Evolutionary conservation across 805 yeast genomes (phyloP).

Genomic region (Sugiyamaella chiloensis): DNA sequence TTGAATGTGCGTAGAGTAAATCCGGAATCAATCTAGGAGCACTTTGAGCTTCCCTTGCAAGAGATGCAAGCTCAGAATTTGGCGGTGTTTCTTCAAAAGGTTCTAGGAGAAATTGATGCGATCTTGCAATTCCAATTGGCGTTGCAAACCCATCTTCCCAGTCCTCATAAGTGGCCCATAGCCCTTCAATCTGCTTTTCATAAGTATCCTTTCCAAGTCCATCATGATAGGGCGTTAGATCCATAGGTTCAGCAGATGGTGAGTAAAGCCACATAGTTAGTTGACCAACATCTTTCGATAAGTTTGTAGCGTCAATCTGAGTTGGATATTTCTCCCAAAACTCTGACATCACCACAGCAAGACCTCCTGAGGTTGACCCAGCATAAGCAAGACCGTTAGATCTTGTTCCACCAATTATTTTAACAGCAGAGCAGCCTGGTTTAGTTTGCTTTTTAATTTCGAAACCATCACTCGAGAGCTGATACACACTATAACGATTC

Average conservation of each 20-base stretch:
- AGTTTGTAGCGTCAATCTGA: constrained; percentile 5
- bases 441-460: constrained; percentile 10
- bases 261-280: constrained; percentile 9
- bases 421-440: constrained; percentile 8
- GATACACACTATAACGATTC: background rate
- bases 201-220: constrained; percentile 9
- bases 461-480: constrained; percentile 13
- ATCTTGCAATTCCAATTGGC: constrained; percentile 9
- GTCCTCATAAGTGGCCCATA: constrained; percentile 11
- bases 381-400: constrained; percentile 10
- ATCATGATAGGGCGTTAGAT: constrained; percentile 11
- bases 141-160: constrained; percentile 14
- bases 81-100: constrained; percentile 1
- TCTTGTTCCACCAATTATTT: constrained; percentile 10
- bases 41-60: background rate
- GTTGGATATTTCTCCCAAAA: constrained; percentile 15
- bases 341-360: constrained; percentile 10
- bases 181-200: constrained; percentile 10
- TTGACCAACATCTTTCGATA: constrained; percentile 5
- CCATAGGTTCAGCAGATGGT: constrained; percentile 12
- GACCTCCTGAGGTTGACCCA: constrained; percentile 9
- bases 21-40: constrained; percentile 3
- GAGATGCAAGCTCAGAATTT: background rate
- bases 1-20: background rate
- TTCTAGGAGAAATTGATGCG: constrained; percentile 7